Conservation (phyloP, 2,329 filamentous ascomycete species). For the Colletotrichum scovillei region DNA sequence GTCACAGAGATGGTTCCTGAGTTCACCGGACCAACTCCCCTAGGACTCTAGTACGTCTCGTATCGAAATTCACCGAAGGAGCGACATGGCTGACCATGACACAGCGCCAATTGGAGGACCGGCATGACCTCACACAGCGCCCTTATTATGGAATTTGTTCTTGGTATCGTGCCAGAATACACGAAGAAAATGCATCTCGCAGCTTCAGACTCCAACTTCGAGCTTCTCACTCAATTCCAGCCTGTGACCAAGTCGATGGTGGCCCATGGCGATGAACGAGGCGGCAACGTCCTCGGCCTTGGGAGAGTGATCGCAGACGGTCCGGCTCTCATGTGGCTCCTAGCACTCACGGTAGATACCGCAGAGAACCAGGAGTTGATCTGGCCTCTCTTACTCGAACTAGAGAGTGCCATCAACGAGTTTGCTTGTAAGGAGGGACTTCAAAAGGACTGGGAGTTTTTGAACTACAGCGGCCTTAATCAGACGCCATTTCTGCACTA, state of each 20-base stretch:
- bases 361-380: slow-evolving; percentile 48
- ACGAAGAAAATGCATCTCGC: slow-evolving; percentile 42
- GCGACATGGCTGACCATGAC: slow-evolving; percentile 14
- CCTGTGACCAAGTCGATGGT: slow-evolving; percentile 45
- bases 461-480: slow-evolving; percentile 55
- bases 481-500: slow-evolving; percentile 53
- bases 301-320: slow-evolving; percentile 48
- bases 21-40: slow-evolving; percentile 45
- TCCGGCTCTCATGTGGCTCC: slow-evolving; percentile 49
- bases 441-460: slow-evolving; percentile 50
- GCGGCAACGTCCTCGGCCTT: slow-evolving; percentile 47
- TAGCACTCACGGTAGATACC: slow-evolving; percentile 50
- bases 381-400: slow-evolving; percentile 42
- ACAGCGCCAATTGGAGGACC: slow-evolving; percentile 45
- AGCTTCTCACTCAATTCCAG: slow-evolving; percentile 46
- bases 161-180: slow-evolving; percentile 43
- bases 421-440: slow-evolving; percentile 43
- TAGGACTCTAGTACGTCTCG: slow-evolving; percentile 39
- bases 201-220: slow-evolving; percentile 41
- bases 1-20: slow-evolving; percentile 43
- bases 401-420: slow-evolving; percentile 40
- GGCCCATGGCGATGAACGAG: slow-evolving; percentile 37
- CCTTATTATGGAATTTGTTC: slow-evolving; percentile 44
- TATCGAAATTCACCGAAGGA: background rate
- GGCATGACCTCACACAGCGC: slow-evolving; percentile 43